phyloP scores from a whole-genome alignment of 1,284 basidiomycete species.

The Xerocomus amazonicus region DNA sequence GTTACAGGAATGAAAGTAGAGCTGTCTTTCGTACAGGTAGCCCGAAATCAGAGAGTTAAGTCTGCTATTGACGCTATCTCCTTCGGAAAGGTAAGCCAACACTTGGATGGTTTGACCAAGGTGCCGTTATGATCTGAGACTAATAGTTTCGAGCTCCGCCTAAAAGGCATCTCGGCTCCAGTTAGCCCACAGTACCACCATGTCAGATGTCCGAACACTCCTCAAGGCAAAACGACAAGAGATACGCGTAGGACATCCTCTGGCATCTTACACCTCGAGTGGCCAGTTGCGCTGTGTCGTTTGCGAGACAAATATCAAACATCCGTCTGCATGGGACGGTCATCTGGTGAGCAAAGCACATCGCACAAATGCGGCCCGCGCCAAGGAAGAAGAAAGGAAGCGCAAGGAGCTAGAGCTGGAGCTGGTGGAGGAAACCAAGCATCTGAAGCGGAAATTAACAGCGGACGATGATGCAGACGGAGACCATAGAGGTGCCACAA shows the following conservation, averaged over 20 bases:
- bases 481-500: constrained; percentile 13
- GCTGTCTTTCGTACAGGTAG: neutral
- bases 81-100: too few species aligned
- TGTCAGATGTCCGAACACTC: constrained; percentile 71
- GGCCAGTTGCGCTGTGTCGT: constrained; percentile 68
- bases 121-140: too few species aligned
- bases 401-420: constrained; percentile 37
- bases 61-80: too few species aligned
- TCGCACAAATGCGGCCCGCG: constrained; percentile 55
- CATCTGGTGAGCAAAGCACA: constrained; percentile 79
- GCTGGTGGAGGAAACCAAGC: constrained; percentile 32
- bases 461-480: constrained; percentile 24
- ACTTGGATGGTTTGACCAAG: too few species aligned
- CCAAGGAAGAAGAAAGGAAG: constrained; percentile 50
- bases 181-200: constrained; percentile 24
- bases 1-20: neutral
- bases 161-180: neutral
- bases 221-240: constrained; percentile 76
- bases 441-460: constrained; percentile 39
- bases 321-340: constrained; percentile 78
- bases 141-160: neutral
- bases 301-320: constrained; percentile 63
- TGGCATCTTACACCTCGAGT: constrained; percentile 60
- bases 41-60: too few species aligned
- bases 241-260: constrained; percentile 63